Evolutionary conservation across 2,329 filamentous ascomycete genomes (phyloP).

Genomic region (Microsporum audouinii): DNA sequence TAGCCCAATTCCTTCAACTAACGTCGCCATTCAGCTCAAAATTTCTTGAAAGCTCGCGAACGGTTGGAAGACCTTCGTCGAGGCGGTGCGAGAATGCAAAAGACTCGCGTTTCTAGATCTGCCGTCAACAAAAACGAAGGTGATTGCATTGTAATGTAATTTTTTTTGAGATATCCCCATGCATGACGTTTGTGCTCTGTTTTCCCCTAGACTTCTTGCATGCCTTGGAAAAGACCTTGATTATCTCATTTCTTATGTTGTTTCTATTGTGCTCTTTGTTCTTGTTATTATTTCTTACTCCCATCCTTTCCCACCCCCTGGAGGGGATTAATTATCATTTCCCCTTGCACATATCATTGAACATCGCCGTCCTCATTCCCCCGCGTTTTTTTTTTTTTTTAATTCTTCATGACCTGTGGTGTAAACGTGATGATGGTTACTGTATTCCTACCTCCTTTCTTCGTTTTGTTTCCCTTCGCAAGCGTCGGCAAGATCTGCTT

Average conservation of each 20-base stretch:
- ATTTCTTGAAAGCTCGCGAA: constrained; percentile 86
- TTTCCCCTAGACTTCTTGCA: constrained; percentile 6
- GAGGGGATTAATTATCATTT: constrained; percentile 3
- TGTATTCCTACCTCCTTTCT: not conserved
- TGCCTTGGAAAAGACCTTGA: not conserved
- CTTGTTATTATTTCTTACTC: not conserved
- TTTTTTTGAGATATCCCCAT: constrained; percentile 1
- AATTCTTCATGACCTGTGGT: constrained; percentile 2
- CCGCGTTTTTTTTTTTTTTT: not conserved
- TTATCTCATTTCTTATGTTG: not conserved
- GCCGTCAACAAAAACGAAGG: constrained; percentile 76
- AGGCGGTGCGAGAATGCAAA: constrained; percentile 59
- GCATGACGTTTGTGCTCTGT: not conserved
- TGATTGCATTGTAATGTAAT: constrained; percentile 75
- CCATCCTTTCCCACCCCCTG: not conserved
- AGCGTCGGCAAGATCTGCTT: not conserved
- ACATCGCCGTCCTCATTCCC: not conserved
- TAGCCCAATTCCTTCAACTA: not conserved
- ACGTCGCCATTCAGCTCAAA: constrained; percentile 54
- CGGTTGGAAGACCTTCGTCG: constrained; percentile 84
- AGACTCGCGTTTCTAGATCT: constrained; percentile 68
- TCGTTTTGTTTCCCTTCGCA: not conserved
- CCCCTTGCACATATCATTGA: not conserved
- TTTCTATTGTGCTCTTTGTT: not conserved
- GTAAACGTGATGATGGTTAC: constrained; percentile 1